Evolutionary conservation across 1,284 basidiomycete genomes (phyloP).

Genomic region (Pisolithus thermaeus): DNA sequence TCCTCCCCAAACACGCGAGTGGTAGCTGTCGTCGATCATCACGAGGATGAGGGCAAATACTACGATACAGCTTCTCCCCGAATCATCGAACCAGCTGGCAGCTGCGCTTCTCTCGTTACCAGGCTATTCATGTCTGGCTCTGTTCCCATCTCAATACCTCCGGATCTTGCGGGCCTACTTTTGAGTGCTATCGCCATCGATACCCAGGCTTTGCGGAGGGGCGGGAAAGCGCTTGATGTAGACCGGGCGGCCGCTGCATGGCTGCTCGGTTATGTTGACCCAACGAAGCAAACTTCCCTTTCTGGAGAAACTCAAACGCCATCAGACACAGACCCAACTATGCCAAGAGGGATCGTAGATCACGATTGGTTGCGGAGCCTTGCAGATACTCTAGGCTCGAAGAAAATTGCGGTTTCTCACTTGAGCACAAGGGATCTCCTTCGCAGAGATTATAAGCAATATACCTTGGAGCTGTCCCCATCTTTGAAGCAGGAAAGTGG

Average conservation of each 20-base stretch:
- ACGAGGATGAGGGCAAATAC: slow-evolving; percentile 79
- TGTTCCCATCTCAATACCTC: slow-evolving; percentile 31
- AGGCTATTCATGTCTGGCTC: slow-evolving; percentile 37
- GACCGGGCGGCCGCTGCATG: slow-evolving; percentile 60
- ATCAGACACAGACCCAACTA: background rate
- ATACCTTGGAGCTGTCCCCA: slow-evolving; percentile 41
- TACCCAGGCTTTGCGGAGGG: slow-evolving; percentile 70
- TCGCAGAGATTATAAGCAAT: slow-evolving; percentile 91
- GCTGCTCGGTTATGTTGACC: slow-evolving; percentile 47
- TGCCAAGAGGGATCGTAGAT: slow-evolving; percentile 19
- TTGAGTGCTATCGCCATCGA: slow-evolving; percentile 79
- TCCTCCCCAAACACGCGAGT: slow-evolving; percentile 47
- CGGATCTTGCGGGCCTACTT: slow-evolving; percentile 72
- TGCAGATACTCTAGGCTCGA: slow-evolving; percentile 43
- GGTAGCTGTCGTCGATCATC: slow-evolving; percentile 87
- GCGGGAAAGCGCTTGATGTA: slow-evolving; percentile 64
- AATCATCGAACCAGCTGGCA: slow-evolving; percentile 65
- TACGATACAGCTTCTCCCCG: slow-evolving; percentile 59
- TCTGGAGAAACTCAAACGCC: background rate
- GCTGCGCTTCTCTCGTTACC: slow-evolving; percentile 75
- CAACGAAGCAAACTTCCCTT: slow-evolving; percentile 21
- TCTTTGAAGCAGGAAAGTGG: slow-evolving; percentile 34
- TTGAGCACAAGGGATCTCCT: slow-evolving; percentile 75
- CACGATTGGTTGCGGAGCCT: slow-evolving; percentile 43
- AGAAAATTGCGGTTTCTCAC: slow-evolving; percentile 68